Evolutionary conservation across 176 grass and related monocot species (phyloP).

Genomic region (Triticum urartu): DNA sequence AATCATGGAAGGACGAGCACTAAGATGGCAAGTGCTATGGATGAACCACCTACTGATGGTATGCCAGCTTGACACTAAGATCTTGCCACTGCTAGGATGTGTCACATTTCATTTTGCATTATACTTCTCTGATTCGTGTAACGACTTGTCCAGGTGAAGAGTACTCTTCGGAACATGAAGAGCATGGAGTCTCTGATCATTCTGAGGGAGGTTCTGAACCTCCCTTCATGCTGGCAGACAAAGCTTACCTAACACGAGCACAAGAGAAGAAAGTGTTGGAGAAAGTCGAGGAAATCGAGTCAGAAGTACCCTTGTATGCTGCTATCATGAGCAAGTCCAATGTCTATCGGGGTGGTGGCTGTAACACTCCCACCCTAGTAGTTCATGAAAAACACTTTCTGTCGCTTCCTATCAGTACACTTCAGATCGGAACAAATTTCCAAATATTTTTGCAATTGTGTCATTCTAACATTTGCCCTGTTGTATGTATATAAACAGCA

Average conservation of each 20-base stretch:
- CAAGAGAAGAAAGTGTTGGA: slow-evolving; percentile 32
- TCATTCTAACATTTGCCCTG: background rate
- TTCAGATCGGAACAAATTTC: background rate
- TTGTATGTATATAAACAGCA: background rate
- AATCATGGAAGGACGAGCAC: background rate
- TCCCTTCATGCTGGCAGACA: slow-evolving; percentile 10
- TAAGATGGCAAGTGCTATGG: background rate
- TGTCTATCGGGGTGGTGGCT: background rate
- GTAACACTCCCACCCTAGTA: background rate
- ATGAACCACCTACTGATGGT: slow-evolving; percentile 24
- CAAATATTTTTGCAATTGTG: background rate
- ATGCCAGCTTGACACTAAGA: background rate
- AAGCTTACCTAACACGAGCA: background rate
- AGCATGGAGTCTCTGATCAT: background rate
- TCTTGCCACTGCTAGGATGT: background rate
- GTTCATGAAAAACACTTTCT: background rate
- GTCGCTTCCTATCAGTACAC: background rate
- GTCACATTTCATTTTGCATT: background rate
- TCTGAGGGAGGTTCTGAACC: background rate
- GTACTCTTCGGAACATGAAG: background rate
- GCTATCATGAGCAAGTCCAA: slow-evolving; percentile 30
- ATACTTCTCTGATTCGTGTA: background rate
- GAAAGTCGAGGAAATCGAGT: slow-evolving; percentile 15
- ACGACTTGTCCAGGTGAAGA: slow-evolving; percentile 12
- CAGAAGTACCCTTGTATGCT: slow-evolving; percentile 27